phyloP scores from a whole-genome alignment of 108 stramenopile species.

The Skeletonema marinoi region DNA sequence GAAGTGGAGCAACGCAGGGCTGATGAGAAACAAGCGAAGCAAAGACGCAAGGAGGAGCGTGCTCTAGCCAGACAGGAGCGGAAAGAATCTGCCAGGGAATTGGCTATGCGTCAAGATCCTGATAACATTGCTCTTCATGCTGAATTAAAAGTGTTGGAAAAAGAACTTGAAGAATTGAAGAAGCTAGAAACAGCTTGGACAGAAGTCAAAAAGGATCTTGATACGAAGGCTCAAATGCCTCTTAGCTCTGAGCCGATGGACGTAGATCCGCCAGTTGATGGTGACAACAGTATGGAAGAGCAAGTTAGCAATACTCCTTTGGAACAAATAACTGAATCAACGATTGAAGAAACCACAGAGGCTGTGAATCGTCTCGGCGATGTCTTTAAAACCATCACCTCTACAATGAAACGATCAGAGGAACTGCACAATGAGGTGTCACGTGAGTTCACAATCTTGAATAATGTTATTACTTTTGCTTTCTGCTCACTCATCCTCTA shows the following conservation, averaged over 20 bases:
- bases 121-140: constrained; percentile 46
- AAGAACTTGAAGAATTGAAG: constrained; percentile 46
- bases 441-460: too few relatives aligned
- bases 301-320: constrained; percentile 9
- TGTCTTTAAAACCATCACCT: constrained; percentile 31
- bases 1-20: constrained; percentile 20
- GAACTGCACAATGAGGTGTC: constrained; percentile 7
- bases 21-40: constrained; percentile 9
- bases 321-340: constrained; percentile 23
- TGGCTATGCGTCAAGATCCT: constrained; percentile 23
- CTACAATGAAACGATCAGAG: constrained; percentile 47
- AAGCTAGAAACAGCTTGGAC: constrained; percentile 43
- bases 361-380: constrained; percentile 42
- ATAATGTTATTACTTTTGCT: too few relatives aligned
- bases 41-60: constrained; percentile 23
- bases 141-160: constrained; percentile 41
- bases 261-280: constrained; percentile 11
- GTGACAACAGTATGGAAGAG: background rate
- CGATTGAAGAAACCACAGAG: constrained; percentile 38
- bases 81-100: constrained; percentile 31
- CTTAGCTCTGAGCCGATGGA: constrained; percentile 1
- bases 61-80: constrained; percentile 18
- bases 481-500: too few relatives aligned
- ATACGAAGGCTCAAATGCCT: constrained; percentile 12
- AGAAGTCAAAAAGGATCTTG: constrained; percentile 26